Evolutionary conservation across 768 basidiomycete species (phyloP), one percentile per base, ranked within the genome.

Genomic region (Boletus sp.): DNA sequence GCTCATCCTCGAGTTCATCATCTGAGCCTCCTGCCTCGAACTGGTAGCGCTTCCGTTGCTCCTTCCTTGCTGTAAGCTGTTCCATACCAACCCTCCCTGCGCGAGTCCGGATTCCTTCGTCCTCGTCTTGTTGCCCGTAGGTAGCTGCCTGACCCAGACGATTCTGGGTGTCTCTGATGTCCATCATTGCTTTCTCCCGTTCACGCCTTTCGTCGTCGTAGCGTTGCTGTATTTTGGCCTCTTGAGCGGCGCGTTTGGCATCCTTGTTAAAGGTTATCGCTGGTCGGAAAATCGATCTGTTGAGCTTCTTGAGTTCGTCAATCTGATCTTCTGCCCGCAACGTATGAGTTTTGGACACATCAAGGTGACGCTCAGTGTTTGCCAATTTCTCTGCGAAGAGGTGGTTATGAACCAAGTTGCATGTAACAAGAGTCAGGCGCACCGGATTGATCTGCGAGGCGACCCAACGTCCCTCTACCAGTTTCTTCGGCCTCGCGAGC

Each of bases 401-500:
- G 17, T 20, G 24, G 28, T 35, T 39, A 55, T 39, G 39, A 52
- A 47, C 37, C 0, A 51, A 45, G 11, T 59, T 32, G 33, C 8
- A 40, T 7, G 50, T 15, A 42, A 9, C 59, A 54, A 39, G 2
- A 17, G 4, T 32, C 11, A 48, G 14, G 70, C 84, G 29, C 58
- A 96, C 96, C 96, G 24, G 95, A 98, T 75, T 99, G 96, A 64
- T 92, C 87, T 10, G 91, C 95, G 8, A 99, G 81, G 67, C 84
- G 90, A 55, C 71, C 76, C 18, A 99, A 68, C 5, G 96, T 99
- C 56, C 86, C 87, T 45, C 90, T 78, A 35, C 91, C 96, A 11
- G 94, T 96, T 72, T 99, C 96, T 73, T 98, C 96, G 0, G 96
- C 94, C 72, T 98, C 94, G n/a, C 88, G 80, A 39, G 95, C 96